Conservation (phyloP, 2,329 filamentous ascomycete genomes). For the Tolypocladium nubicola region DNA sequence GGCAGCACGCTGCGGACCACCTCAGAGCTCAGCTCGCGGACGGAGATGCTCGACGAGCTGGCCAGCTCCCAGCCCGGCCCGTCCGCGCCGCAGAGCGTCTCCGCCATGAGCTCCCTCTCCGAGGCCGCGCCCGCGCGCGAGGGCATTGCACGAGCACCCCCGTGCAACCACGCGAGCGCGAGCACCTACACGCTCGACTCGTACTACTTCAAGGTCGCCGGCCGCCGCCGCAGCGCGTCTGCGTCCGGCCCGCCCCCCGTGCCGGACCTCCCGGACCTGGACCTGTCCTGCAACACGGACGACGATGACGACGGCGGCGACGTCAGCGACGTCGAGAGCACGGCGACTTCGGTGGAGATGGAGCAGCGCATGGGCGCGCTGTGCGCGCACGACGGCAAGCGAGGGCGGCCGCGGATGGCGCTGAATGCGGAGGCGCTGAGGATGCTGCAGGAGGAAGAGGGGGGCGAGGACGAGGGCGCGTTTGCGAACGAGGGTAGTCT, state of each 20-base stretch:
- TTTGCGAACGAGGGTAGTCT: background rate
- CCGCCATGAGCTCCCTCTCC: background rate
- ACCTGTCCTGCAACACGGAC: no score
- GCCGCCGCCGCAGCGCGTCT: background rate
- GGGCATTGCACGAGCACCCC: background rate
- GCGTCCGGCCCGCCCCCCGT: no score
- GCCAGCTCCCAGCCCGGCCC: background rate
- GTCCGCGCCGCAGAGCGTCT: background rate
- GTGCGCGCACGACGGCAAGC: background rate
- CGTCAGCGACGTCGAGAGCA: background rate
- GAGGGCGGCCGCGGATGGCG: background rate
- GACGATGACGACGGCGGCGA: no score
- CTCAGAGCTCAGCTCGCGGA: background rate
- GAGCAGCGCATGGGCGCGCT: background rate
- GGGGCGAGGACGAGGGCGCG: no score
- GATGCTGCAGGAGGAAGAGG: background rate
- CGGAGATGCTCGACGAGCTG: background rate
- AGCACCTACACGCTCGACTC: background rate
- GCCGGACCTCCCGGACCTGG: no score
- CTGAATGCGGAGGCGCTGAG: background rate
- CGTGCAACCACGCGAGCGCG: background rate
- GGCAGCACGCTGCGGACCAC: no score
- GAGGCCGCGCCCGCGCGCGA: background rate
- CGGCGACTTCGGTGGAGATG: background rate
- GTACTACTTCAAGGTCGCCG: background rate